Evolutionary conservation across 345 rosid genomes (phyloP), one percentile per base, ranked within the genome.

Genomic region (Euphorbia peplus): DNA sequence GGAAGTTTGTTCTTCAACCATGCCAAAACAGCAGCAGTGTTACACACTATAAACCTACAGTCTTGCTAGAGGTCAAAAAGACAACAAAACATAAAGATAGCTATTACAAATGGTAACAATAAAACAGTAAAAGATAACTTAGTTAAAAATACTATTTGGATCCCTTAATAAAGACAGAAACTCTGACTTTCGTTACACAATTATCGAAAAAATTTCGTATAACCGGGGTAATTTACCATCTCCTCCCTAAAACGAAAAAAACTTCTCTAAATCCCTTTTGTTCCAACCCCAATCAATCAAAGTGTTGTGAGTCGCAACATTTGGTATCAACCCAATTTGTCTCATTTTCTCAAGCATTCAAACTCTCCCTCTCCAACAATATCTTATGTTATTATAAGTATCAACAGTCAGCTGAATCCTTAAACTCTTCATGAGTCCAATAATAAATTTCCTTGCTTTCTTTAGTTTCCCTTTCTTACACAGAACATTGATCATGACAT

Each of bases 391-490:
- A 75, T 91, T 95, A 78, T 89, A 95, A 1, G 96, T 86, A 22
- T 89, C 88, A 71, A 79, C 77, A 66, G 74, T 87, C 10, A 96
- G 97, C 81, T 70, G 86, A 65, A 89, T 57, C 53, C 90, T 96
- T 66, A 86, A 79, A 75, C 56, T 67, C 81, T 86, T 93, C 97
- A 87, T 86, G 48, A 74, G 59, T 22, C 77, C 81, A 24, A 85
- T n/a, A n/a, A n/a, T 56, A 62, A 90, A 78, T 19, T 79, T 90
- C 64, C 88, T 88, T 0, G 91, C 98, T 78, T 84, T 86, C 77
- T 90, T 90, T 68, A 90, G 68, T 78, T 90, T 90, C 70, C 81
- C 98, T 77, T 88, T 92, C 77, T 88, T 92, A 16, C 98, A 93
- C 84, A 93, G 72, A 56, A 84, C 79, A 74, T 93, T 91, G 30